Evolutionary conservation across 2,329 filamentous ascomycete species (phyloP).

Genomic region (Ceratocystis destructans): DNA sequence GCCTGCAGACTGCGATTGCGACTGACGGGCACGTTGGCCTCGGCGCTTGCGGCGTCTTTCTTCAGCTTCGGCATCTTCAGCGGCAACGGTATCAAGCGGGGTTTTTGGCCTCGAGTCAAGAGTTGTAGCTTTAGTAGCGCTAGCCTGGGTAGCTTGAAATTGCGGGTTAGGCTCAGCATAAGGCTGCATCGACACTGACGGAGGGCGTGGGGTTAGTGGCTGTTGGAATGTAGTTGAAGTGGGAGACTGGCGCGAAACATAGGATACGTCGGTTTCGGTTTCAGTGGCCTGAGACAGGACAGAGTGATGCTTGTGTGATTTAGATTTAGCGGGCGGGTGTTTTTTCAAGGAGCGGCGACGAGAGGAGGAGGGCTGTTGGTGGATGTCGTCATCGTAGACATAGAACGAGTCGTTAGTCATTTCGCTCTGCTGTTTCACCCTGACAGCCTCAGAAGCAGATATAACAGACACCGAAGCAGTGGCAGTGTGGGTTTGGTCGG

Average conservation of each 20-base stretch:
- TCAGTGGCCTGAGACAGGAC: conserved; percentile 7
- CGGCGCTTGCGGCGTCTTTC: conserved; percentile 17
- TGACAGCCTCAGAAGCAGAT: conserved; percentile 10
- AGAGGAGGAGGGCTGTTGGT: conserved; percentile 9
- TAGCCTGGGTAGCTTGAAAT: not conserved
- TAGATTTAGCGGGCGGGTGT: not conserved
- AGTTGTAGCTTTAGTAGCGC: not conserved
- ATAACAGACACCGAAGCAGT: not conserved
- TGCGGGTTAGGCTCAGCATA: not conserved
- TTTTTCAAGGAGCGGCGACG: not conserved
- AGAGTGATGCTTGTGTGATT: not conserved
- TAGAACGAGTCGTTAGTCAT: conserved; percentile 17
- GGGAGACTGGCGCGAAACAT: conserved; percentile 12
- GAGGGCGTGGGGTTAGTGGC: conserved; percentile 16
- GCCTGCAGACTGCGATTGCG: conserved; percentile 10
- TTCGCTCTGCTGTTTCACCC: conserved; percentile 15
- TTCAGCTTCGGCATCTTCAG: conserved; percentile 17
- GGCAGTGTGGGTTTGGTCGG: not conserved
- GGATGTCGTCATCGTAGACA: conserved; percentile 3
- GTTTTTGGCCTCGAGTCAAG: conserved; percentile 11
- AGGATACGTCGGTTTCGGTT: conserved; percentile 10
- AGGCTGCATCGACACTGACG: conserved; percentile 9
- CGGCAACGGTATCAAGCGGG: conserved; percentile 5
- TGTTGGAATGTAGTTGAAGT: conserved; percentile 17
- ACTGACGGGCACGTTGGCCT: conserved; percentile 15